These are phyloP conservation scores for Picochlorum sp. DNA, from an alignment of 139 green algal species.

Conservation along the genomic window DNA sequence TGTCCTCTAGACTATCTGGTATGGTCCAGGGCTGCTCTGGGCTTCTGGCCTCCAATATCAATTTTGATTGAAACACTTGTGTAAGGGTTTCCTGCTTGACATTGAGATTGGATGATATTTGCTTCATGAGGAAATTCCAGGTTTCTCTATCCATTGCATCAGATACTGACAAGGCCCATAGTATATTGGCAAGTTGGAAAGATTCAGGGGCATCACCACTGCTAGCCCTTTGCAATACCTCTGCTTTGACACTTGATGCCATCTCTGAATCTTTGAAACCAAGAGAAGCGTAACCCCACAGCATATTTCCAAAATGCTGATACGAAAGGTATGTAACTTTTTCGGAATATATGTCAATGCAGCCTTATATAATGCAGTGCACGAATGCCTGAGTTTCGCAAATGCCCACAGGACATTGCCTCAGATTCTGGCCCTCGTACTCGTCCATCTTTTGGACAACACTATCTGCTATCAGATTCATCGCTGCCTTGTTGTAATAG, in stretches of 20 bases:
- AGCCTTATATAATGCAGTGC: constrained; percentile 29
- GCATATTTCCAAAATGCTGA: constrained; percentile 47
- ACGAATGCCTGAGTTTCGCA: constrained; percentile 36
- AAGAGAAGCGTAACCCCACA: constrained; percentile 33
- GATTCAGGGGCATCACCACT: constrained; percentile 22
- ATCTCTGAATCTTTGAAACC: constrained; percentile 10
- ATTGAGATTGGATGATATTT: neutral
- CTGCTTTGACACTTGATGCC: constrained; percentile 11
- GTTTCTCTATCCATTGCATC: constrained; percentile 15
- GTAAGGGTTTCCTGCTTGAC: neutral
- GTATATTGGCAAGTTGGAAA: constrained; percentile 50
- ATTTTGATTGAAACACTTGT: constrained; percentile 11
- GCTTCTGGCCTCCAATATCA: constrained; percentile 2
- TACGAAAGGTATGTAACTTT: constrained; percentile 18
- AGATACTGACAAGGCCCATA: constrained; percentile 43
- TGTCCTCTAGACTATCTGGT: neutral
- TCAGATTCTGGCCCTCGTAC: constrained; percentile 46
- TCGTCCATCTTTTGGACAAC: constrained; percentile 22
- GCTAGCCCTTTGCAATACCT: constrained; percentile 3
- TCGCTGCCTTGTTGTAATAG: constrained; percentile 27
- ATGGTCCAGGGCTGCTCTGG: constrained; percentile 1
- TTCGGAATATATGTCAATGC: constrained; percentile 4
- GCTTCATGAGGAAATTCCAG: constrained; percentile 9
- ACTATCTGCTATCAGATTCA: constrained; percentile 29
- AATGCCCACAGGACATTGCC: constrained; percentile 41